A percentile compares a stretch with the other conserved stretches of the same genome.
Conservation (phyloP, 2,329 filamentous ascomycete species). For the Fusarium coicis region DNA sequence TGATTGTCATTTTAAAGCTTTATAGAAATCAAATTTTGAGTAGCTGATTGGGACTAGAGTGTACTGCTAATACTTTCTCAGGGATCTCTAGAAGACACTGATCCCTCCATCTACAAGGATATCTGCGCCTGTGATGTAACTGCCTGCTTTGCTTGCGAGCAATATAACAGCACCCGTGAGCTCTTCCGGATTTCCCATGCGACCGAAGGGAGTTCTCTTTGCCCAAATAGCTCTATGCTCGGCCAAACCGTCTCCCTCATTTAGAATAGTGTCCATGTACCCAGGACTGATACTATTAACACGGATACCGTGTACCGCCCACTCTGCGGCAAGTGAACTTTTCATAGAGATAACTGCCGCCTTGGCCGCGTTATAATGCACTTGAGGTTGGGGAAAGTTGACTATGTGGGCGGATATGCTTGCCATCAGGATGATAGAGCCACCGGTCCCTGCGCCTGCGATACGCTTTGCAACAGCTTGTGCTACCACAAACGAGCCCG, state of each 20-base stretch:
- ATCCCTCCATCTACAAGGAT: constrained; percentile 17
- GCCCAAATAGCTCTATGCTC: constrained; percentile 17
- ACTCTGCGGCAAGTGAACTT: constrained; percentile 14
- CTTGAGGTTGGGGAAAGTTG: constrained; percentile 79
- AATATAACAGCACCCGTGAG: constrained; percentile 11
- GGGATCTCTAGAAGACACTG: not conserved
- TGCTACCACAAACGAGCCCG: constrained; percentile 75
- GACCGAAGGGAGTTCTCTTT: constrained; percentile 5
- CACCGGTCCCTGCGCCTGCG: constrained; percentile 57
- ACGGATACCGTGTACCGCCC: constrained; percentile 9
- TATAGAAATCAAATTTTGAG: not conserved
- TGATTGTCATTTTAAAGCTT: rapidly evolving
- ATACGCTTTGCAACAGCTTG: constrained; percentile 65
- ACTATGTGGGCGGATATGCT: constrained; percentile 75
- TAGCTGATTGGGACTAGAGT: rapidly evolving
- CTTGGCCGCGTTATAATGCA: constrained; percentile 70
- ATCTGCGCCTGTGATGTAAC: constrained; percentile 18
- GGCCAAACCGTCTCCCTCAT: constrained; percentile 13
- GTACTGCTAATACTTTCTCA: not conserved
- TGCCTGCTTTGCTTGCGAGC: constrained; percentile 18
- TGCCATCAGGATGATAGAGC: constrained; percentile 73
- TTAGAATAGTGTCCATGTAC: constrained; percentile 19
- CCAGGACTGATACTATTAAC: constrained; percentile 22
- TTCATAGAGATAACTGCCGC: constrained; percentile 12
- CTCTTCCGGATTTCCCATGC: constrained; percentile 15